Base-by-base conservation (phyloP, 106 monocot genomes). In the Agapanthus africanus region DNA sequence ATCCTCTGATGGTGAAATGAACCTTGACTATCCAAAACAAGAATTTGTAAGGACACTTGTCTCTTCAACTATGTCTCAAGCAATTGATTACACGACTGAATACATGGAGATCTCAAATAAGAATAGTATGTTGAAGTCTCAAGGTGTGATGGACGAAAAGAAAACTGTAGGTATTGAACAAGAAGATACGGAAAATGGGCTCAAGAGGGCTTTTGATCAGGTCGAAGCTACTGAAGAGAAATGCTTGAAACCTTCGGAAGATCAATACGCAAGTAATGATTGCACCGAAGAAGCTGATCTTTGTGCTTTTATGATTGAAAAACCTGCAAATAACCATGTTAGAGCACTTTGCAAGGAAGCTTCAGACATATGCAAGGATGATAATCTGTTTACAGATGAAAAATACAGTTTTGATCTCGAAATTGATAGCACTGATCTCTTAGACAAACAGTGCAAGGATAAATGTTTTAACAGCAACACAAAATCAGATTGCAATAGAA, bases 1-100 rank as follows among this genome's bases (percentile, higher is more conserved):
- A 30, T 57, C 9, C 11, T 60, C 32, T 62, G 69, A 39, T 69
- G 18, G 3, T 35, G 7, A 16, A 26, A 26, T 15, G 19, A 47
- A 13, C 19, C 32, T 46, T 70, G 70, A 70, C 49, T 10, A 51
- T 65, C 26, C 40, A 54, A 63, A 77, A 40, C 32, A 70, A 40
- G 42, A 41, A 44, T 44, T 30, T 40, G 38, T 51, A 0, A 76
- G 31, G 10, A 22, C 44, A 31, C 31, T 34, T 35, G 14, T 15
- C 16, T n/a, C 41, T 37, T 65, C 40, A 65, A 38, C 19, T 59
- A 35, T 54, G 33, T 25, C 15, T 57, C 40, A 74, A 42, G 38
- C 23, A 22, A 26, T 67, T 57, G 37, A 5, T 18, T 31, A 8
- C 36, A 40, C n/a, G 13, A 15, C 26, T 7, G n/a, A 66, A 40